Base-by-base conservation (phyloP, 768 basidiomycete genomes). In the Neoboletus subvelutipes region DNA sequence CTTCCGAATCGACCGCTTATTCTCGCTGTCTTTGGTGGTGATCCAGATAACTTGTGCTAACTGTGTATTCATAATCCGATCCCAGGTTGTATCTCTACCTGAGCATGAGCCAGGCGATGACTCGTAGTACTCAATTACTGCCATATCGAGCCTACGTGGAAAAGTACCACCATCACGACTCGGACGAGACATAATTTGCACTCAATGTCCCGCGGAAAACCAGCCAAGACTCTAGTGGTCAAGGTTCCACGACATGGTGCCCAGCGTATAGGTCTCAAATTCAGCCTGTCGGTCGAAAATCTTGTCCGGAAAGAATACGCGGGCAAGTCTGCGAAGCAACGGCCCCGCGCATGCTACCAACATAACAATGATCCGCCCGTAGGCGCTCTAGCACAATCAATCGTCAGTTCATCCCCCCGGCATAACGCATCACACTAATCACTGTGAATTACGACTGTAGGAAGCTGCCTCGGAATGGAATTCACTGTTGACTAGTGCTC, bases 401-500 rank as follows among this genome's bases (percentile, higher is more conserved):
- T 88, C 60, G 89, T 91, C 62, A 54, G 87, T 82, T 9, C 20
- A 10, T 29, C 47, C 29, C 18, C 15, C 17, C 17, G 20, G 39
- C 6, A 5, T 13, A 8, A 34, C 18, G 3, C 33, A 29, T 50
- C 4, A 5, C 5, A 15, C 58, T 64, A 24, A 54, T 52, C n/a
- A 5, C 31, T 26, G 15, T 45, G 34, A 24, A 42, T 29, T 24
- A 29, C 5, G 20, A 36, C 26, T 37, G 36, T 41, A 82, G 81
- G 90, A 92, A 69, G 85, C 83, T 65, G 88, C 91, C 11, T 90
- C 88, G 11, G 88, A 91, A 61, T 92, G 91, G 91, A 93, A 93
- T 63, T 92, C 90, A 0, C 63, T 91, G 52, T 77, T 93, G 45
- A 80, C 84, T 57, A 87, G 85, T 28, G 91, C 91, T 4, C 82